Conservation (phyloP, 2,329 filamentous ascomycete genomes). For the Talaromyces piceae region DNA sequence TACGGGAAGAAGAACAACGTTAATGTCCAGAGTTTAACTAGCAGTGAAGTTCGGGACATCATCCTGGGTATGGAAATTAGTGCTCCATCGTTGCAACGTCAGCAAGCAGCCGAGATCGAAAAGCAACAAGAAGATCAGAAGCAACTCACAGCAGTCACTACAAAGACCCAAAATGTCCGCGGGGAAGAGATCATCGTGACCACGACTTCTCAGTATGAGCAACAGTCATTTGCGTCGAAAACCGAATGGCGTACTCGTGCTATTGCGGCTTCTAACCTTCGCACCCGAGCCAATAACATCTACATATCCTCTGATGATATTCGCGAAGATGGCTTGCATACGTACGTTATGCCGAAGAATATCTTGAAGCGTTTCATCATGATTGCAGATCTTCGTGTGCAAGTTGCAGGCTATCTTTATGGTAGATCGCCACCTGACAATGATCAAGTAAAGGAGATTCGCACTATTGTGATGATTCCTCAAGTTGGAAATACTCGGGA, state of each 20-base stretch:
- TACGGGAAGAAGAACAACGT: slow-evolving; percentile 99
- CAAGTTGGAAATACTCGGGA: slow-evolving; percentile 91
- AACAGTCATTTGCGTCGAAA: slow-evolving; percentile 96
- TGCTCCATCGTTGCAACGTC: slow-evolving; percentile 93
- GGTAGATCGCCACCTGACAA: slow-evolving; percentile 89
- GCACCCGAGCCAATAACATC: slow-evolving; percentile 93
- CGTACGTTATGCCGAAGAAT: slow-evolving; percentile 99
- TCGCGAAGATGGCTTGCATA: slow-evolving; percentile 77
- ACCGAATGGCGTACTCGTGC: slow-evolving; percentile 97
- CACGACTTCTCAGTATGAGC: slow-evolving; percentile 95
- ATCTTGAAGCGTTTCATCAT: slow-evolving; percentile 97
- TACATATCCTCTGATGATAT: slow-evolving; percentile 96
- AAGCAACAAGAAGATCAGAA: slow-evolving; percentile 97
- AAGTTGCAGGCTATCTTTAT: slow-evolving; percentile 94
- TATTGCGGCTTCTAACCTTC: slow-evolving; percentile 91
- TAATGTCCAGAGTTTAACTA: slow-evolving; percentile 93
- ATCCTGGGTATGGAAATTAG: slow-evolving; percentile 99
- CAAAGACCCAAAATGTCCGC: slow-evolving; percentile 94
- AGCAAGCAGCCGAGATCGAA: slow-evolving; percentile 97
- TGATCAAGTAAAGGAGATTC: slow-evolving; percentile 92
- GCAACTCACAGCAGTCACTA: slow-evolving; percentile 93
- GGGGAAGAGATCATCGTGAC: slow-evolving; percentile 98
- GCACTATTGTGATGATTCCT: slow-evolving; percentile 94
- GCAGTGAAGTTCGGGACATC: slow-evolving; percentile 94
- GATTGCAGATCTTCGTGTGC: slow-evolving; percentile 89